Conservation (phyloP, 2,329 filamentous ascomycete genomes). For the Hypoxylon sp. region DNA sequence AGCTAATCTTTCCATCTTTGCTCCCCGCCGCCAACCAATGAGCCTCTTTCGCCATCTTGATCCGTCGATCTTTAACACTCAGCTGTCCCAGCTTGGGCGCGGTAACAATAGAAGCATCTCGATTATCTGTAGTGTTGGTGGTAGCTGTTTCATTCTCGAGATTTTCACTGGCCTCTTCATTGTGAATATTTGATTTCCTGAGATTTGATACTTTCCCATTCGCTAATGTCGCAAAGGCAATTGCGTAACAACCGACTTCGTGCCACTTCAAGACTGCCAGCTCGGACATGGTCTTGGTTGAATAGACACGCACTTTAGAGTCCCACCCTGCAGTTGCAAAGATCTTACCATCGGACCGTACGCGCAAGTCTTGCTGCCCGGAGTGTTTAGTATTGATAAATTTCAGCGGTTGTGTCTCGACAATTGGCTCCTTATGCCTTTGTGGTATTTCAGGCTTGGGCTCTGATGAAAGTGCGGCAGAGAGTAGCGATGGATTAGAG, state of each 20-base stretch:
- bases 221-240: slow-evolving; percentile 74
- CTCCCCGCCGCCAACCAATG: slow-evolving; percentile 93
- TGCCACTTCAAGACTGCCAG: slow-evolving; percentile 96
- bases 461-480: slow-evolving; percentile 47
- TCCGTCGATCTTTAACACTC: slow-evolving; percentile 73
- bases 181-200: slow-evolving; percentile 14
- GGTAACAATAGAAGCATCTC: slow-evolving; percentile 45
- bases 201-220: neutral
- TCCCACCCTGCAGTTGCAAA: slow-evolving; percentile 97
- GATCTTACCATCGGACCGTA: slow-evolving; percentile 84
- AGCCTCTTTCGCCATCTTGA: slow-evolving; percentile 73
- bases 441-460: slow-evolving; percentile 37
- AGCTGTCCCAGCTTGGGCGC: slow-evolving; percentile 53
- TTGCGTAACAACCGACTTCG: slow-evolving; percentile 85
- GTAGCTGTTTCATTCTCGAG: slow-evolving; percentile 19
- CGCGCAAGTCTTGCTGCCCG: slow-evolving; percentile 84
- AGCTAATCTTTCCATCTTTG: slow-evolving; percentile 93
- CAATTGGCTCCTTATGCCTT: slow-evolving; percentile 21
- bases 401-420: slow-evolving; percentile 67
- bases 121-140: neutral
- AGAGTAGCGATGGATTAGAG: slow-evolving; percentile 48
- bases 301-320: slow-evolving; percentile 83
- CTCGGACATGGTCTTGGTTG: slow-evolving; percentile 83
- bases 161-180: slow-evolving; percentile 19
- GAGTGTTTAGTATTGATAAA: slow-evolving; percentile 84